These are phyloP conservation scores for Ophiostoma piceae DNA, from an alignment of 2,329 filamentous ascomycete species.

Conservation along the genomic window DNA sequence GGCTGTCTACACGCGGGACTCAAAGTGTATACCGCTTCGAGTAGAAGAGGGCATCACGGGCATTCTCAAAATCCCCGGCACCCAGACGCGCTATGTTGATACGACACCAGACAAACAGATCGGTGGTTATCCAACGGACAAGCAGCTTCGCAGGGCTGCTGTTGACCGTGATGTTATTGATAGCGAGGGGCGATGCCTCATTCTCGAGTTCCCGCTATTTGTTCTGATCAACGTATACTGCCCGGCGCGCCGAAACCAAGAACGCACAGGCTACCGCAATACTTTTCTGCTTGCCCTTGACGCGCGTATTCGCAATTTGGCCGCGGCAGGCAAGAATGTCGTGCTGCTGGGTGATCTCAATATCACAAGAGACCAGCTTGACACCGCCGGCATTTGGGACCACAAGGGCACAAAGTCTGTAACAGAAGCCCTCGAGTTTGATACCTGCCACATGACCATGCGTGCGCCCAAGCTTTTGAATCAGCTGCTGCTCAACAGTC, in stretches of 20 bases:
- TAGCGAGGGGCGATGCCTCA: slow-evolving; percentile 83
- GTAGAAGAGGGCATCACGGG: slow-evolving; percentile 94
- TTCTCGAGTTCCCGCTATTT: slow-evolving; percentile 91
- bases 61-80: slow-evolving; percentile 67
- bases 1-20: slow-evolving; percentile 87
- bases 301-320: slow-evolving; percentile 75
- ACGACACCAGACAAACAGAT: slow-evolving; percentile 70
- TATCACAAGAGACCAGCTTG: slow-evolving; percentile 62
- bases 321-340: slow-evolving; percentile 74
- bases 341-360: slow-evolving; percentile 87
- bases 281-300: slow-evolving; percentile 78
- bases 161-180: slow-evolving; percentile 72
- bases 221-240: slow-evolving; percentile 90
- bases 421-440: slow-evolving; percentile 60
- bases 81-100: slow-evolving; percentile 65
- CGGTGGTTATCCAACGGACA: slow-evolving; percentile 73
- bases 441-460: slow-evolving; percentile 64
- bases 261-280: slow-evolving; percentile 73
- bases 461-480: slow-evolving; percentile 77
- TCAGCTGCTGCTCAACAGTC: slow-evolving; percentile 71
- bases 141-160: slow-evolving; percentile 52
- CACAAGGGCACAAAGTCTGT: slow-evolving; percentile 55
- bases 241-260: slow-evolving; percentile 79
- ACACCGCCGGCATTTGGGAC: slow-evolving; percentile 62
- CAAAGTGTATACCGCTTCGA: slow-evolving; percentile 75